Base-by-base conservation (phyloP, 1,139 yeast genomes). In the Tardiomyces blankii region DNA sequence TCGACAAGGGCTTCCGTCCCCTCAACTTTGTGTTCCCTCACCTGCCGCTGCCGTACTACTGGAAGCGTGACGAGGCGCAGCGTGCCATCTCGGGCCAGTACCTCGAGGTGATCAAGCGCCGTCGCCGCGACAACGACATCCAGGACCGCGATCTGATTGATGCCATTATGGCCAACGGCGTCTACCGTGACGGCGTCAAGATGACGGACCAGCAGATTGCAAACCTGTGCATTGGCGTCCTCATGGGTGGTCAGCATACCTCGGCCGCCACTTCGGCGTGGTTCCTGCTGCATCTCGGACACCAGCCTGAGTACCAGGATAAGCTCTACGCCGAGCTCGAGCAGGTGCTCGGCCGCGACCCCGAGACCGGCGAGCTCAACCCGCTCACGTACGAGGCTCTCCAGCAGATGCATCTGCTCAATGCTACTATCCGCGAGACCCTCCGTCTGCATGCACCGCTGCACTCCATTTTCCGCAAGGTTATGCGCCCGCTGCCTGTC, bases 201-300 rank as follows among this genome's bases (percentile, higher is more conserved):
- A 88, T 91, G 96, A 82, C 96, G 38, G 98, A 93, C 64, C 82
- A 82, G 63, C 95, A 91, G 69, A 87, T 91, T 62, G 94, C 97
- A 40, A 84, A 89, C 67, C 73, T 93, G 64, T 73, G 88, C 67
- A 91, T 91, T 66, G 99, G 97, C 64, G 81, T 93, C 47, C 75
- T 93, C 52, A 91, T 91, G 99, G 99, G 98, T 57, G 99, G 98
- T 51, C 99, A 91, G 70, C 99, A 91, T 67, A 93, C 99, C 28
- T 84, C 95, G 56, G 94, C 97, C 42, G 77, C 97, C 25, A 91
- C 98, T 23, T 85, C 96, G 42, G 85, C 96, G 25, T 91, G 98
- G 98, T 80, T 80, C 60, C 72, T 91, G 62, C 75, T 91, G 55
- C 98, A 91, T 63, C 74, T 91, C 54, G 97, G 89, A 54, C 93